Evolutionary conservation across 2,329 filamentous ascomycete genomes (phyloP), one percentile per base, ranked within the genome.

Genomic region (Botrytis deweyae): DNA sequence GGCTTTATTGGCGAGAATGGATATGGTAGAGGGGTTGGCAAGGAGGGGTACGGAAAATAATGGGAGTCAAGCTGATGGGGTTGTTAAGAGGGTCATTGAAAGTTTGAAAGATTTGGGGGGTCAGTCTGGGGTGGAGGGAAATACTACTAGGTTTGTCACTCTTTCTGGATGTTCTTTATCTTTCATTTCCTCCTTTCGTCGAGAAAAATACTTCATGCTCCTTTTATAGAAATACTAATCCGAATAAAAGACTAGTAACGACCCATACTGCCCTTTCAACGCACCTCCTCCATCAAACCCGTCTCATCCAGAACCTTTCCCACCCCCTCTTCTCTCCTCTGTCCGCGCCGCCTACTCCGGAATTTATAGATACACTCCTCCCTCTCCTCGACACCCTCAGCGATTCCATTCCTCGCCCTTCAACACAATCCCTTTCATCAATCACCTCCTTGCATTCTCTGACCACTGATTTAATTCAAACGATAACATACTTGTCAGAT

Each of bases 401-500:
- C 16, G 88, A 91, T 74, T 85, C 87, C 75, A 90, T 95, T 84
- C 92, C 93, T 6, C 87, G 87, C 22, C 88, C 89, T 6, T 87
- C 88, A 59, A 88, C 91, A 75, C 80, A 87, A 22, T 89, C 89
- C 1, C 87, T 92, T 77, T 86, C 87, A 77, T 93, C 92, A 16
- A 84, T 95, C 64, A 87, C 90, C 74, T 87, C 89, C 36, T 86
- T 95, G 70, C 91, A 93, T 80, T 86, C 88, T 10, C 86, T 93
- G 76, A 95, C 92, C 0, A 85, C 88, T 40, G 92, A 94, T 75
- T 85, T 95, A 42, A 89, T 95, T 14, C 89, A 93, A 79, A 93
- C 93, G 10, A 88, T 99, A 65, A 94, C 93, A 78, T 92, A 94
- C 77, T 86, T 99, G 7, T 94, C 93, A 10, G 96, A 99, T 81